These are phyloP conservation scores for Sedum album DNA, from an alignment of 164 flowering plant genomes.

Conservation along the genomic window DNA sequence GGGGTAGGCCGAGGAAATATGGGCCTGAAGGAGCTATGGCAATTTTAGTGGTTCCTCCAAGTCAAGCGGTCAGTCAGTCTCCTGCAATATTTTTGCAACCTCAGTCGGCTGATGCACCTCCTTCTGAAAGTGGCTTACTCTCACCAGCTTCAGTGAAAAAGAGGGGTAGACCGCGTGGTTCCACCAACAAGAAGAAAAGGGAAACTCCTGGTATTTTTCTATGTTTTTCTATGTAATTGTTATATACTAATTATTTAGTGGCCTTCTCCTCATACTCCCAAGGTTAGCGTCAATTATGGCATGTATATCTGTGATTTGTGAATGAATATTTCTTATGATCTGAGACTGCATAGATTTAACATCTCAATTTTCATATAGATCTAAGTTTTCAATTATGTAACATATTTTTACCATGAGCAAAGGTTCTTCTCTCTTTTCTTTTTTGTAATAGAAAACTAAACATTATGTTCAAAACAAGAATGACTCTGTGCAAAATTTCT, in stretches of 20 bases:
- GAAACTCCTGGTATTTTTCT: slow-evolving; percentile 43
- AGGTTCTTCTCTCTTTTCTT: neutral
- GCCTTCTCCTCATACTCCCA: neutral
- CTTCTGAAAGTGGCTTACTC: slow-evolving; percentile 15
- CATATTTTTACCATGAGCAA: neutral
- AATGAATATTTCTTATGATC: neutral
- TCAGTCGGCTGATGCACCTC: slow-evolving; percentile 8
- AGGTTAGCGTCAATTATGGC: neutral
- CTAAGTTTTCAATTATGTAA: no score
- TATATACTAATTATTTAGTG: neutral
- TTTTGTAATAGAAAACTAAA: no score
- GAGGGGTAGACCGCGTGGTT: slow-evolving; percentile 77
- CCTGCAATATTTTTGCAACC: slow-evolving; percentile 19
- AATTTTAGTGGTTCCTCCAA: slow-evolving; percentile 24
- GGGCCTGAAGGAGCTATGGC: slow-evolving; percentile 70
- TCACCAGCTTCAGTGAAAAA: slow-evolving; percentile 45
- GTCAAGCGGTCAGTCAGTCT: slow-evolving; percentile 16
- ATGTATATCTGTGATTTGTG: neutral
- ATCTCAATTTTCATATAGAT: neutral
- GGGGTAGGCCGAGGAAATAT: slow-evolving; percentile 80
- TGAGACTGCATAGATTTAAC: neutral
- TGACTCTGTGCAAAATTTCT: no score
- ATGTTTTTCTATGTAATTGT: neutral
- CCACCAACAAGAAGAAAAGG: slow-evolving; percentile 54
- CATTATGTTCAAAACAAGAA: no score